Evolutionary conservation across 2,329 filamentous ascomycete species (phyloP).

Genomic region (Talaromyces sp.): DNA sequence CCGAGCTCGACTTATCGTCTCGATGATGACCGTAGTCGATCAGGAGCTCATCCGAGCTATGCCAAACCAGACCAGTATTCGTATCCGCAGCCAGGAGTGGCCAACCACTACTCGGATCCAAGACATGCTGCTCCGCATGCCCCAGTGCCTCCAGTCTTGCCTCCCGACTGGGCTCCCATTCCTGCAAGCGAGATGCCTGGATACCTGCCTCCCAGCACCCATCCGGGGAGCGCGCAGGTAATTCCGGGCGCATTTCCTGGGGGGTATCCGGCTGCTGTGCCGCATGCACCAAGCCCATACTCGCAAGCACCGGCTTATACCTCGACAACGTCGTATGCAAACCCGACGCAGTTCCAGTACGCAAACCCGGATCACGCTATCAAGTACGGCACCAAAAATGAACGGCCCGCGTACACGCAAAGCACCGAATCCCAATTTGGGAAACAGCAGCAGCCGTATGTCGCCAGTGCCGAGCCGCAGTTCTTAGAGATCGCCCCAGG

Average conservation of each 20-base stretch:
- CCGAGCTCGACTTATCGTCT: constrained; percentile 11
- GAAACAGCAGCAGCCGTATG: constrained; percentile 22
- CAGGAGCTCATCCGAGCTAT: constrained; percentile 31
- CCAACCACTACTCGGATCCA: constrained; percentile 11
- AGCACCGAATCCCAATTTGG: constrained; percentile 24
- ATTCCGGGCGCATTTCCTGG: constrained; percentile 13
- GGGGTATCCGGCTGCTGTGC: constrained; percentile 6
- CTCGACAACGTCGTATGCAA: constrained; percentile 23
- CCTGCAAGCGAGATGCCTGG: constrained; percentile 38
- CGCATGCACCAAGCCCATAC: constrained; percentile 1
- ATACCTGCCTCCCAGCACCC: constrained; percentile 36
- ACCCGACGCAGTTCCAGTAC: constrained; percentile 33
- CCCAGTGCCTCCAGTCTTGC: constrained; percentile 14
- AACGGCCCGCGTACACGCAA: constrained; percentile 20
- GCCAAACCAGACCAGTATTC: constrained; percentile 24
- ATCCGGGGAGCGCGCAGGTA: constrained; percentile 13
- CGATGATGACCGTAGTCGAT: constrained; percentile 14
- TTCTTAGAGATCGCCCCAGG: constrained; percentile 29
- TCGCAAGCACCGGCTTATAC: constrained; percentile 5
- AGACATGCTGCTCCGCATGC: constrained; percentile 15
- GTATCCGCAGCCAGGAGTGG: constrained; percentile 27
- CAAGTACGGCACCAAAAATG: constrained; percentile 24
- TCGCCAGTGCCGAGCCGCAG: constrained; percentile 23
- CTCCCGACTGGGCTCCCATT: constrained; percentile 33
- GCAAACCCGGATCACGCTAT: constrained; percentile 36